Conservation (phyloP, 2,329 filamentous ascomycete genomes). For the Myrmaecium sp. region DNA sequence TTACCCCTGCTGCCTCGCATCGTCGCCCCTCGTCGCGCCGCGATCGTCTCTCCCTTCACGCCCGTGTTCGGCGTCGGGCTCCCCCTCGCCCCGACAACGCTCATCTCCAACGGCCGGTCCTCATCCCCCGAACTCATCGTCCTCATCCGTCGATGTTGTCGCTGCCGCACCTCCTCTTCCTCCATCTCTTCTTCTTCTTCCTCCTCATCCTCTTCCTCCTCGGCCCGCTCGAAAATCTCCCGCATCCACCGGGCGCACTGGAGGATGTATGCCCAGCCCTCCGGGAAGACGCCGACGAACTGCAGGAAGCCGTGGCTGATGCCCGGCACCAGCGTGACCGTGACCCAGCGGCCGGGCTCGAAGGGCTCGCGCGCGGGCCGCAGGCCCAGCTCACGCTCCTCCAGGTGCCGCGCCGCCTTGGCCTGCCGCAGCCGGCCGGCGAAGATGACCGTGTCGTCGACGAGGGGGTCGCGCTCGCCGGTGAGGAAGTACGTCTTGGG, state of each 20-base stretch:
- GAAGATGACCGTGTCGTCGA: slow-evolving; percentile 95
- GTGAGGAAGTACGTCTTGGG: slow-evolving; percentile 91
- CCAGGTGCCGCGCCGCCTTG: slow-evolving; percentile 41
- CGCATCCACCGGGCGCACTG: slow-evolving; percentile 68
- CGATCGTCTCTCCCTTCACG: slow-evolving; percentile 6
- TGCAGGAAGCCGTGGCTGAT: slow-evolving; percentile 90
- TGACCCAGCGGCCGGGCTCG: slow-evolving; percentile 57
- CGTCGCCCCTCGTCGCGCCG: slow-evolving; percentile 1
- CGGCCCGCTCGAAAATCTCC: slow-evolving; percentile 46
- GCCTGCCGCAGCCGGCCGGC: slow-evolving; percentile 74
- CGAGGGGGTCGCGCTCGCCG: slow-evolving; percentile 83
- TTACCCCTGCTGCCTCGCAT: slow-evolving; percentile 1
- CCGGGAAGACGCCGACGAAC: slow-evolving; percentile 74
- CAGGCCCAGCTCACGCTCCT: slow-evolving; percentile 38
- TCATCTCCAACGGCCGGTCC: slow-evolving; percentile 69
- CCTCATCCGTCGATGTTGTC: slow-evolving; percentile 30
- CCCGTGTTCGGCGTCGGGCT: slow-evolving; percentile 5
- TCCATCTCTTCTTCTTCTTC: slow-evolving; percentile 12
- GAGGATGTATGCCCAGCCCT: slow-evolving; percentile 76
- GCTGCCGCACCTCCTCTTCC: slow-evolving; percentile 12
- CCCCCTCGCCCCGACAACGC: slow-evolving; percentile 13
- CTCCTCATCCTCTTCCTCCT: slow-evolving; percentile 22
- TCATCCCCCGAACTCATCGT: slow-evolving; percentile 55
- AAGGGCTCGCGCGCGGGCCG: slow-evolving; percentile 40
- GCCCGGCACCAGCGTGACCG: slow-evolving; percentile 72